phyloP scores from a whole-genome alignment of 1,284 basidiomycete species.

The Meira miltonrushii region DNA sequence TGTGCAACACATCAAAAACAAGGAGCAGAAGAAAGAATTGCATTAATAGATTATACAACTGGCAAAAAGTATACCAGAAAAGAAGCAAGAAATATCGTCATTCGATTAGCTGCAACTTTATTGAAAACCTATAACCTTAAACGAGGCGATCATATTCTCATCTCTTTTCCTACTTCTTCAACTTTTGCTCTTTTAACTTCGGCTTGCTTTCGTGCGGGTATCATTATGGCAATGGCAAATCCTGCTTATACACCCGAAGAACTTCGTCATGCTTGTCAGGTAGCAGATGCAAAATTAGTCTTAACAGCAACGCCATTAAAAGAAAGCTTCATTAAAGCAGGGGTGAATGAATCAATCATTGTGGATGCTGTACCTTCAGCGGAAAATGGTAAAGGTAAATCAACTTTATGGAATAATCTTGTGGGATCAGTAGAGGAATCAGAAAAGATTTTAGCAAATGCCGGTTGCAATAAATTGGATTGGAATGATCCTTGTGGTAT shows the following conservation, averaged over 20 bases:
- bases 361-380: neutral
- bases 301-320: neutral
- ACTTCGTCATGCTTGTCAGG: neutral
- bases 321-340: neutral
- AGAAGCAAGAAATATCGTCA: no score
- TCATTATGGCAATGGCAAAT: neutral
- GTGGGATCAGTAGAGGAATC: neutral
- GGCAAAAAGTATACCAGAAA: no score
- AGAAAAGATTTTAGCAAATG: neutral
- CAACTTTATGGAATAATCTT: neutral
- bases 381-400: neutral
- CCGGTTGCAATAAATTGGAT: neutral
- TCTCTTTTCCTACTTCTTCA: neutral
- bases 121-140: no score
- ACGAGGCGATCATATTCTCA: no score
- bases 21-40: no score
- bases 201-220: neutral
- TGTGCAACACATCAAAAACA: no score
- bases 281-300: neutral
- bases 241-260: slow-evolving; percentile 1
- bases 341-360: neutral
- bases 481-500: neutral
- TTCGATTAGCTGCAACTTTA: no score
- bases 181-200: neutral
- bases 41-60: no score